phyloP scores from a whole-genome alignment of 2,329 filamentous ascomycete genomes.

The Sporothrix mexicana region DNA sequence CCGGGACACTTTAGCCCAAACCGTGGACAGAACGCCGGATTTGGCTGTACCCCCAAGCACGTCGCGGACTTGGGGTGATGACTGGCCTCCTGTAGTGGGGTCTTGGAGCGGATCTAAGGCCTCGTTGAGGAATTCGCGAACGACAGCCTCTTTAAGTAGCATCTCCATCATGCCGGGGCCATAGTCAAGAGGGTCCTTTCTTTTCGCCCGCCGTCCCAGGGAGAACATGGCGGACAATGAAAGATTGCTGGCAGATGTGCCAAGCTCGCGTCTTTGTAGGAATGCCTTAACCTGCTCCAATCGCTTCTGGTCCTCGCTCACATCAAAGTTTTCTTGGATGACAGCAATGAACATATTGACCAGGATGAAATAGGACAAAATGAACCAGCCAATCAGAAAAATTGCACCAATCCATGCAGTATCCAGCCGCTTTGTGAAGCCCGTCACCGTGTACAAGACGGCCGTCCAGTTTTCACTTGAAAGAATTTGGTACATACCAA shows the following conservation, averaged over 20 bases:
- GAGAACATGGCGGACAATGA: slow-evolving; percentile 74
- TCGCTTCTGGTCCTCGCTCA: slow-evolving; percentile 97
- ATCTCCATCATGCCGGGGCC: slow-evolving; percentile 92
- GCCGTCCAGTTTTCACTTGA: slow-evolving; percentile 96
- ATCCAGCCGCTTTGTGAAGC: slow-evolving; percentile 65
- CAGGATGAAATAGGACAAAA: slow-evolving; percentile 91
- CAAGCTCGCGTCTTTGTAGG: slow-evolving; percentile 86
- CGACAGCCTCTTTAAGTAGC: slow-evolving; percentile 94
- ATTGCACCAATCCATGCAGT: slow-evolving; percentile 93
- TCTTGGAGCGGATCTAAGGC: slow-evolving; percentile 55
- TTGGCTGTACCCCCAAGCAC: slow-evolving; percentile 49
- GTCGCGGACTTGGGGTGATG: slow-evolving; percentile 44
- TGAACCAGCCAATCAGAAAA: slow-evolving; percentile 95
- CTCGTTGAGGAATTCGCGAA: slow-evolving; percentile 92
- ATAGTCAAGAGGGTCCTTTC: slow-evolving; percentile 86
- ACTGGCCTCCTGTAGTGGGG: slow-evolving; percentile 45
- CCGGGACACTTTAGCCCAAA: slow-evolving; percentile 66
- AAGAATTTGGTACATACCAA: slow-evolving; percentile 96
- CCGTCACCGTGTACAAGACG: slow-evolving; percentile 82
- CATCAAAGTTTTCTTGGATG: slow-evolving; percentile 99
- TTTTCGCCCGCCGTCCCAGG: slow-evolving; percentile 63
- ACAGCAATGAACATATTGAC: slow-evolving; percentile 99
- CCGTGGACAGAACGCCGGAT: slow-evolving; percentile 62
- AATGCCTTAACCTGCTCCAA: slow-evolving; percentile 96
- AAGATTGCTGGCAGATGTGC: slow-evolving; percentile 73